Evolutionary conservation across 1,284 basidiomycete genomes (phyloP), one percentile per base, ranked within the genome.

Genomic region (Rhodotorula sp.): DNA sequence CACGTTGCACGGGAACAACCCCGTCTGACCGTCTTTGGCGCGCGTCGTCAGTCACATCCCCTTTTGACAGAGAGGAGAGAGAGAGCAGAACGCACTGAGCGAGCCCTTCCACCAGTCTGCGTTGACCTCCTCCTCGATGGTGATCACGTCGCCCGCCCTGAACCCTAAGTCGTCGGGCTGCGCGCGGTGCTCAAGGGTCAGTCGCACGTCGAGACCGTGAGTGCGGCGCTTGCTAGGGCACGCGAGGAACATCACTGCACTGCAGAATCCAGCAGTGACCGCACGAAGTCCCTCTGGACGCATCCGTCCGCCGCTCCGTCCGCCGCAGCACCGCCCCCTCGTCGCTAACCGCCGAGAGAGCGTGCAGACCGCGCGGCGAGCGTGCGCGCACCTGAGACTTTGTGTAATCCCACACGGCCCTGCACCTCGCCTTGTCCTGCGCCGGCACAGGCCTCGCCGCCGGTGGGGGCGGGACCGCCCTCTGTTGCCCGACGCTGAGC

Each of bases 61-160:
- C 36, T 5, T 25, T 12, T 25, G 15, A n/a, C 27, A 0, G 4
- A 21, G 41, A 25, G 17, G 50, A 53, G 60, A 37, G n/a, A 2
- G 37, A 32, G 27, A 12, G 17, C 1, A 21, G 17, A 10, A 63
- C 67, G 53, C 46, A 73, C 69, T 63, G 7, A 71, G 50, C 15
- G 41, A 32, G 3, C 73, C 73, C 46, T 62, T 64, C 86, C 86
- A 88, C 88, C 88, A 89, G 75, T 89, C 88, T 0, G 80, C 72
- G 70, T 88, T 89, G n/a, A 84, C 86, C 78, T 88, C 86, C 48
- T 85, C 84, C 44, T 86, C 79, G 53, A 89, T 83, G 68, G 88
- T 86, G 76, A 89, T 85, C 27, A 86, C 82, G 78, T 89, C 87
- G 7, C 87, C 88, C 1, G 82, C 78, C 34, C 80, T 80, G 82